These are phyloP conservation scores for Lolium perenne DNA, from an alignment of 176 grass and related monocot genomes.

Conservation along the genomic window DNA sequence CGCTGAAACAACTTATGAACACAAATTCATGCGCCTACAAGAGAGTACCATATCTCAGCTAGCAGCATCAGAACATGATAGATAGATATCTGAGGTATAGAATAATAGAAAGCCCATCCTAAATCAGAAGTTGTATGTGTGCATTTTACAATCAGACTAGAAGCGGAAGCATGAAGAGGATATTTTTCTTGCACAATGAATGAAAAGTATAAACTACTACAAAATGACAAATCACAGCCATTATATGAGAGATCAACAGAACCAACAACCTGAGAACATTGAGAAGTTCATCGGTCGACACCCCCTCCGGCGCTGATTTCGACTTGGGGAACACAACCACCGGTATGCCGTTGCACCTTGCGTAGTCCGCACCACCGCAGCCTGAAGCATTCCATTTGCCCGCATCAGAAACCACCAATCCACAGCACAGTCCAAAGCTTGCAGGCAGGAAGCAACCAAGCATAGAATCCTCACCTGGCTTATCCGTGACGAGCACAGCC, in stretches of 20 bases:
- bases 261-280: slow-evolving; percentile 69
- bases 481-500: slow-evolving; percentile 59
- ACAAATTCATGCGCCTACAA: not conserved
- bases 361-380: slow-evolving; percentile 75
- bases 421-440: not conserved
- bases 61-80: not conserved
- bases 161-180: not conserved
- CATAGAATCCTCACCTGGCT: slow-evolving; percentile 42
- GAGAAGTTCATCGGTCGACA: slow-evolving; percentile 59
- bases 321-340: slow-evolving; percentile 65
- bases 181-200: not conserved
- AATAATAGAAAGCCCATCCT: not conserved
- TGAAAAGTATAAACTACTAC: slow-evolving; percentile 28
- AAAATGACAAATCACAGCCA: not conserved
- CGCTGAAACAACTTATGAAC: not conserved
- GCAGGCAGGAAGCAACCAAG: not conserved
- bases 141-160: not conserved
- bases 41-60: not conserved
- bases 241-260: not conserved
- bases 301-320: slow-evolving; percentile 55
- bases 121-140: not conserved
- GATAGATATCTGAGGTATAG: not conserved
- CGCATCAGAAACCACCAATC: slow-evolving; percentile 1
- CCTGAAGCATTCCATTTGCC: slow-evolving; percentile 22
- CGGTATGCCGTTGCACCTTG: slow-evolving; percentile 63